Conservation (phyloP, 306 rosid genomes). For the Crataegus laevigata region DNA sequence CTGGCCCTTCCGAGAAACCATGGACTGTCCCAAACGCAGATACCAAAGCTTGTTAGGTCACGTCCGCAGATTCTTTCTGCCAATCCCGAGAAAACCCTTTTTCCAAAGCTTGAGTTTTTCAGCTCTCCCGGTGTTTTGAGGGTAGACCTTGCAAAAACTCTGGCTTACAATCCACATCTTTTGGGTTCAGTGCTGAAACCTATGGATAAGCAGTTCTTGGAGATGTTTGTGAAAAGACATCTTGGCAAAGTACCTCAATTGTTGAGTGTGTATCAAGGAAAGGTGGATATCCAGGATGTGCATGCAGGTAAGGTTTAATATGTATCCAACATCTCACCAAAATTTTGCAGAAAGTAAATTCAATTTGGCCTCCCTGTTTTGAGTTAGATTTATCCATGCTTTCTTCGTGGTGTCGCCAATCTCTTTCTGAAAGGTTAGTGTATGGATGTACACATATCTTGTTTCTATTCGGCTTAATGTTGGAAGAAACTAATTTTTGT, state of each 20-base stretch:
- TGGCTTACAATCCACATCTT: background rate
- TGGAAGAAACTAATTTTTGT: background rate
- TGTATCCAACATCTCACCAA: background rate
- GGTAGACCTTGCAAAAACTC: background rate
- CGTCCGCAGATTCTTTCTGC: background rate
- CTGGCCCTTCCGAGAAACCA: background rate
- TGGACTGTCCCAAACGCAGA: background rate
- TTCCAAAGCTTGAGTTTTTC: background rate
- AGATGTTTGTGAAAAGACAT: background rate
- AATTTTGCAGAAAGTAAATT: too few relatives aligned
- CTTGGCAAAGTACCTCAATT: background rate
- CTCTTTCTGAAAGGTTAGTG: background rate
- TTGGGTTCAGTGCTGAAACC: background rate
- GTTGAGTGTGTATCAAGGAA: slow-evolving; percentile 13
- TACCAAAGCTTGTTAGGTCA: background rate
- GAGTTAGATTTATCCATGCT: too few relatives aligned
- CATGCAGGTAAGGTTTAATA: background rate
- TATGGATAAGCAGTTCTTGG: background rate
- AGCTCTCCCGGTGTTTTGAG: background rate
- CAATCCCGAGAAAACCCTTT: background rate
- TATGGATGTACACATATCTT: background rate
- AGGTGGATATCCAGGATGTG: background rate
- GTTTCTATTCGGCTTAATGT: background rate
- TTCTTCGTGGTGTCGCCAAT: background rate
- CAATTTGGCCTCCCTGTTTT: too few relatives aligned